Percentiles rank a stretch among this genome's conserved stretches.
Evolutionary conservation across 371 early-diverging fungal species (phyloP).

Genomic region (Syncephalastrum contaminatum): DNA sequence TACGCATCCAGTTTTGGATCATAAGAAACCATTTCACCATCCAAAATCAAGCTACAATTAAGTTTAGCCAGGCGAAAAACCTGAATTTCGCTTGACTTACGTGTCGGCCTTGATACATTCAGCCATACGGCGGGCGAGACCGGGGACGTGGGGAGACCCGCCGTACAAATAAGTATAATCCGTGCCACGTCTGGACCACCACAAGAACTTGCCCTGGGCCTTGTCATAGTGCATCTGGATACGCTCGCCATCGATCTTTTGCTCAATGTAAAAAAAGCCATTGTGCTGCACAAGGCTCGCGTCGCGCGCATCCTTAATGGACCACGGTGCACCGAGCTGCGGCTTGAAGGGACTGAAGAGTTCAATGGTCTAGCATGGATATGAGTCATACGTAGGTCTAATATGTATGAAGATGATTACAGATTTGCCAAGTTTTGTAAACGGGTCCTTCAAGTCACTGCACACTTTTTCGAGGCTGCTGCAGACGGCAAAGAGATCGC

Average conservation of each 20-base stretch:
- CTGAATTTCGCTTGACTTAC: conserved; percentile 5
- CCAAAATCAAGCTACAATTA: conserved; percentile 30
- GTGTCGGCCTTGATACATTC: conserved; percentile 21
- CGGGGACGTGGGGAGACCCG: conserved; percentile 18
- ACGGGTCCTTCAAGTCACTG: conserved; percentile 45
- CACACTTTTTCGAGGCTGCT: conserved; percentile 61
- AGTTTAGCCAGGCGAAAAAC: too few species aligned
- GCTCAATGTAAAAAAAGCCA: conserved; percentile 68
- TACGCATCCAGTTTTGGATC: conserved; percentile 55
- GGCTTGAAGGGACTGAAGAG: conserved; percentile 62
- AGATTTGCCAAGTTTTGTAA: conserved; percentile 19
- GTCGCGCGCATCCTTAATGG: conserved; percentile 37
- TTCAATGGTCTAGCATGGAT: conserved; percentile 31
- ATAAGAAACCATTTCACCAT: conserved; percentile 78
- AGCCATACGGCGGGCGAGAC: conserved; percentile 21
- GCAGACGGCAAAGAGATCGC: conserved; percentile 60
- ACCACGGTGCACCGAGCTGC: conserved; percentile 45
- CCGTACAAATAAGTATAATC: conserved; percentile 72
- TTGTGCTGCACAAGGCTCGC: conserved; percentile 28
- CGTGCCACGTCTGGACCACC: conserved; percentile 53
- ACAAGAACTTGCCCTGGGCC: conserved; percentile 41
- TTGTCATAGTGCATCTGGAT: conserved; percentile 68
- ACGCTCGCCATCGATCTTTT: conserved; percentile 81
- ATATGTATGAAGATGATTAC: conserved; percentile 6
- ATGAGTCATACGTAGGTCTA: neutral